Evolutionary conservation across 495 filamentous ascomycete genomes (phyloP), one percentile per base, ranked within the genome.

Genomic region (Penicillium malachiteum): DNA sequence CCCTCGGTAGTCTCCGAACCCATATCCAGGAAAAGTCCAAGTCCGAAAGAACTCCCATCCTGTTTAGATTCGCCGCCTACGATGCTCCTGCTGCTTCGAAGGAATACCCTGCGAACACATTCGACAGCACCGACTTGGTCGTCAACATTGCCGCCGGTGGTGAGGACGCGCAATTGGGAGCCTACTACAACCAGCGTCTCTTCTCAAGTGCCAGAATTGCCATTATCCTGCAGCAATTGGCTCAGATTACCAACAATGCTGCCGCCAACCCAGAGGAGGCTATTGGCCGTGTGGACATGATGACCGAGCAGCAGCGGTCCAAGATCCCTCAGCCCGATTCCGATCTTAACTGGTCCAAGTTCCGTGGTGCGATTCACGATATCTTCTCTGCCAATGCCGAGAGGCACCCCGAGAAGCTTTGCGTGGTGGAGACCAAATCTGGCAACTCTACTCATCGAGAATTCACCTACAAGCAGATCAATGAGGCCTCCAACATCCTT

Each of bases 381-480:
- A 85, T 88, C 16, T 92, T 94, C 59, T 72, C 77, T 10, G 72
- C 70, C n/a, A 91, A 91, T 60, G 90, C 89, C 1, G 71, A 82
- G 55, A 83, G 75, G 41, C 84, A 93, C 64, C 92, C 92, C 3
- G 87, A 91, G 13, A 79, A 86, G 60, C 75, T 84, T 21, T 96
- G 92, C 60, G 90, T 97, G 9, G 77, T 91, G 3, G 93, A 97
- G 64, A 97, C 94, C 1, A 81, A 81, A 40, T 84, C 84, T 5
- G 78, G 73, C 18, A 80, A 67, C 1, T 76, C 81, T 1, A 77
- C 87, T 5, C 66, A 79, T 44, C 78, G 92, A 47, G 68, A 78
- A 31, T 97, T 96, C 65, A 96, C 87, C 3, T 98, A 98, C 71
- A 72, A 74, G 54, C 90, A 96, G 63, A 96, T 98, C 56, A 84